phyloP scores from a whole-genome alignment of 78 protist genomes.

The Dictyostelium intermedium region DNA sequence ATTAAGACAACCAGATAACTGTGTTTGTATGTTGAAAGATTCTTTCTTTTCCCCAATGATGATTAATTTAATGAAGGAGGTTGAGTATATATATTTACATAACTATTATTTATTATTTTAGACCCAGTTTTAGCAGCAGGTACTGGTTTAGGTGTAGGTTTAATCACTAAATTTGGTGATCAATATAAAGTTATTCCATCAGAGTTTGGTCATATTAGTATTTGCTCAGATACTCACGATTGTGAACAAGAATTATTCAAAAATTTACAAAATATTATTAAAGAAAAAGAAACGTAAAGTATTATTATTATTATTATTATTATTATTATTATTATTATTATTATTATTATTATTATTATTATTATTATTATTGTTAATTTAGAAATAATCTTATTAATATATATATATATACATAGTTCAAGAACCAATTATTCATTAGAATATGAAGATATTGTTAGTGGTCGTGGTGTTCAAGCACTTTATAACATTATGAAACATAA shows the following conservation, averaged over 20 bases:
- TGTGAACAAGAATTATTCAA: slow-evolving; percentile 4
- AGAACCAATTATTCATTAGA: slow-evolving; percentile 21
- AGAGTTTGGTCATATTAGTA: slow-evolving; percentile 71
- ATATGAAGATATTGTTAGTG: slow-evolving; percentile 82
- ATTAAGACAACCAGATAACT: not conserved
- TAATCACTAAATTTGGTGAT: slow-evolving; percentile 10
- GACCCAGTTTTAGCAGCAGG: slow-evolving; percentile 70
- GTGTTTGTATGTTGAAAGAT: slow-evolving; percentile 50
- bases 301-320: not conserved
- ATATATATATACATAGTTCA: not conserved
- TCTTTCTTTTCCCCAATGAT: too few relatives aligned
- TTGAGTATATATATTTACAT: too few relatives aligned
- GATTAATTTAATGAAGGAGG: too few relatives aligned
- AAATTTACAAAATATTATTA: not conserved
- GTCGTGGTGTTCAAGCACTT: slow-evolving; percentile 63
- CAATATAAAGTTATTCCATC: slow-evolving; percentile 56
- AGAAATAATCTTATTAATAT: not conserved
- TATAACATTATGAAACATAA: not conserved
- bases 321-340: not conserved
- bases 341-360: not conserved
- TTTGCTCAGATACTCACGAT: not conserved
- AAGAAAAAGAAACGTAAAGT: not conserved
- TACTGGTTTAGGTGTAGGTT: slow-evolving; percentile 80
- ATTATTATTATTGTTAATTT: not conserved
- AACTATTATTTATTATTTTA: not conserved